Percentiles rank a stretch among this genome's conserved stretches.
These are phyloP conservation scores for Candida sanyaensis DNA, from an alignment of 1,139 yeast species.

Conservation along the genomic window DNA sequence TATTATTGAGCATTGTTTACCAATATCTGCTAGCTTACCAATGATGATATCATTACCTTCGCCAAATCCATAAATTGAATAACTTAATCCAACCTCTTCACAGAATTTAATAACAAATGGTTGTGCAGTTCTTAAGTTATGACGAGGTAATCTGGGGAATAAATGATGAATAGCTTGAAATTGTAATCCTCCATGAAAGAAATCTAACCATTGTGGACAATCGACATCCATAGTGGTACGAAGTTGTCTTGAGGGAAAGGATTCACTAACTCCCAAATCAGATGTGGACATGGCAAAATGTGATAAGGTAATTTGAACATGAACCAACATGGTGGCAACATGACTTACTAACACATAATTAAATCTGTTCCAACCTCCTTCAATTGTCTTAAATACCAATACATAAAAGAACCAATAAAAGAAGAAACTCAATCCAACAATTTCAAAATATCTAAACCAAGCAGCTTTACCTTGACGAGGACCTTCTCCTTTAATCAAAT, in stretches of 20 bases:
- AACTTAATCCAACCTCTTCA: conserved; percentile 72
- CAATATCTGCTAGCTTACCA: conserved; percentile 69
- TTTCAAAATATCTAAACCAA: conserved; percentile 80
- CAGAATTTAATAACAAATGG: conserved; percentile 74
- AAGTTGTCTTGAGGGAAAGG: conserved; percentile 79
- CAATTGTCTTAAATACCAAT: conserved; percentile 52
- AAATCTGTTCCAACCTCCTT: conserved; percentile 53
- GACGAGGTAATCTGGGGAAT: conserved; percentile 88
- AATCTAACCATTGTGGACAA: conserved; percentile 92
- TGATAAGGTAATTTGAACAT: conserved; percentile 85
- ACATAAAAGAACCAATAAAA: conserved; percentile 80
- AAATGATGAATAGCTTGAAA: conserved; percentile 90
- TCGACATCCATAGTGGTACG: conserved; percentile 95
- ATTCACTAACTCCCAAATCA: conserved; percentile 78
- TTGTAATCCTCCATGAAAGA: conserved; percentile 88
- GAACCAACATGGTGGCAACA: conserved; percentile 83
- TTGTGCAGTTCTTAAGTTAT: conserved; percentile 77
- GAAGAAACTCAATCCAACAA: conserved; percentile 67
- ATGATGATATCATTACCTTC: conserved; percentile 75
- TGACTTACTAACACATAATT: conserved; percentile 73
- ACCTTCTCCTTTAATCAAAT: conserved; percentile 69
- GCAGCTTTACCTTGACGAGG: conserved; percentile 83
- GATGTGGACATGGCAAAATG: conserved; percentile 95
- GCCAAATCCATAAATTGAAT: conserved; percentile 83
- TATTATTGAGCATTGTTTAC: conserved; percentile 74